Percentiles rank a stretch among this genome's conserved stretches.
Evolutionary conservation across 352 stramenopile genomes (phyloP).

Genomic region (Phytopythium montanum): DNA sequence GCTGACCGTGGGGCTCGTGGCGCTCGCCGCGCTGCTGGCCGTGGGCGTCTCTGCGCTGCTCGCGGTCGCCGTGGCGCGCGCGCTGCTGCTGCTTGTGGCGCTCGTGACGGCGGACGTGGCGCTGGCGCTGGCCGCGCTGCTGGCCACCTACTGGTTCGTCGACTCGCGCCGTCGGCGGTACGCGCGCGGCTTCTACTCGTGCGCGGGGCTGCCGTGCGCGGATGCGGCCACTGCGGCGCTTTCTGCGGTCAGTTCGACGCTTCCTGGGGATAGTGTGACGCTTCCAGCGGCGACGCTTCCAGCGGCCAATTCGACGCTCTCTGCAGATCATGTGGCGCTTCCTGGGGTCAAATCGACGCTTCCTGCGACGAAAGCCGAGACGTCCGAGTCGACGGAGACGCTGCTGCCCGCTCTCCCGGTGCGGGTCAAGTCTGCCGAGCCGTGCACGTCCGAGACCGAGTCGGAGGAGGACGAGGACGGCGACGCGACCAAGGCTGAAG

Average conservation of each 20-base stretch:
- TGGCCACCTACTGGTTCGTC: constrained; percentile 5
- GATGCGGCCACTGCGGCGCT: too few relatives aligned
- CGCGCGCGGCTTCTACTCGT: constrained; percentile 55
- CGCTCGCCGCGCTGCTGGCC: constrained; percentile 2
- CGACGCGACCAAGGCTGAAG: background rate
- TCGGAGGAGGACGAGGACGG: constrained; percentile 50
- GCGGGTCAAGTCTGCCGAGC: constrained; percentile 13
- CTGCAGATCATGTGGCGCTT: too few relatives aligned
- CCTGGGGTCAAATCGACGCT: too few relatives aligned
- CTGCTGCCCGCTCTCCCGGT: constrained; percentile 5
- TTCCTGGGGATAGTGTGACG: too few relatives aligned
- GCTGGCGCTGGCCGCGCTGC: constrained; percentile 7
- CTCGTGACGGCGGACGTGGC: constrained; percentile 9
- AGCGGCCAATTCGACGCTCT: too few relatives aligned
- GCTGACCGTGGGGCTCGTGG: background rate
- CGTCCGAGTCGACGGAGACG: constrained; percentile 3
- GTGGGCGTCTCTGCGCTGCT: background rate
- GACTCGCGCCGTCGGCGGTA: constrained; percentile 10
- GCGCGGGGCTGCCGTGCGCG: constrained; percentile 16
- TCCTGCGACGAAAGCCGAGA: background rate
- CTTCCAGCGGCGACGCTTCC: too few relatives aligned
- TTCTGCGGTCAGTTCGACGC: too few relatives aligned
- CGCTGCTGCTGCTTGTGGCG: constrained; percentile 5
- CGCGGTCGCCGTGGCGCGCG: background rate
- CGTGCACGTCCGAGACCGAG: constrained; percentile 45